Percentiles rank a stretch among this genome's conserved stretches.
These are phyloP conservation scores for Colletotrichum orchidophilum DNA, from an alignment of 2,329 filamentous ascomycete species.

Conservation along the genomic window DNA sequence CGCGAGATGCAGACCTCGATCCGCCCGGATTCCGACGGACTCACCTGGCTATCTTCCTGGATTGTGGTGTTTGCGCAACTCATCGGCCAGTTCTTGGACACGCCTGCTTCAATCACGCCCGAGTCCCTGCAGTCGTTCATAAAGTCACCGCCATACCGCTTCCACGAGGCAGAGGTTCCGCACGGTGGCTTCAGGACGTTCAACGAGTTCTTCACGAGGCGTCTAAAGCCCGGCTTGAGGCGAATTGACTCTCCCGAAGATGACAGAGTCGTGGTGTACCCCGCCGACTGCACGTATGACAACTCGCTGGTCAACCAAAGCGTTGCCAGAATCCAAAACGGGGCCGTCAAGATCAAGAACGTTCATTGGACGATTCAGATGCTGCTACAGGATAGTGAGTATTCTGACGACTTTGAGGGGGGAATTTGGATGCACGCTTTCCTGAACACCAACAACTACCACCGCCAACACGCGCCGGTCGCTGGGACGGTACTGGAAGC, in stretches of 20 bases:
- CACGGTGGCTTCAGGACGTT: slow-evolving; percentile 46
- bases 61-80: slow-evolving; percentile 46
- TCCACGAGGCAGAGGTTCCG: slow-evolving; percentile 43
- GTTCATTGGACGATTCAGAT: slow-evolving; percentile 48
- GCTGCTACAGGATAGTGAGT: slow-evolving; percentile 45
- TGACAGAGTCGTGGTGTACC: slow-evolving; percentile 43
- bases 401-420: slow-evolving; percentile 43
- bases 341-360: slow-evolving; percentile 46
- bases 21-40: slow-evolving; percentile 39
- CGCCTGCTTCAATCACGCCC: slow-evolving; percentile 42
- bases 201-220: slow-evolving; percentile 51
- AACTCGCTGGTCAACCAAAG: slow-evolving; percentile 36
- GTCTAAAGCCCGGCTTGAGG: slow-evolving; percentile 44
- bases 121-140: slow-evolving; percentile 44
- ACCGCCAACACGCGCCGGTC: slow-evolving; percentile 52
- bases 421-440: slow-evolving; percentile 54
- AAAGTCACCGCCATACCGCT: slow-evolving; percentile 42
- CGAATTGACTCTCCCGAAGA: slow-evolving; percentile 42
- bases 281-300: slow-evolving; percentile 49
- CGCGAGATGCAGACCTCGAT: slow-evolving; percentile 36
- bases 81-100: slow-evolving; percentile 47
- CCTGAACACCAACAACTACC: slow-evolving; percentile 52
- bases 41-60: slow-evolving; percentile 48
- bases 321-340: slow-evolving; percentile 38
- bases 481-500: slow-evolving; percentile 48